These are phyloP conservation scores for Solanum pennellii DNA, from an alignment of 257 asterid species.

Conservation along the genomic window DNA sequence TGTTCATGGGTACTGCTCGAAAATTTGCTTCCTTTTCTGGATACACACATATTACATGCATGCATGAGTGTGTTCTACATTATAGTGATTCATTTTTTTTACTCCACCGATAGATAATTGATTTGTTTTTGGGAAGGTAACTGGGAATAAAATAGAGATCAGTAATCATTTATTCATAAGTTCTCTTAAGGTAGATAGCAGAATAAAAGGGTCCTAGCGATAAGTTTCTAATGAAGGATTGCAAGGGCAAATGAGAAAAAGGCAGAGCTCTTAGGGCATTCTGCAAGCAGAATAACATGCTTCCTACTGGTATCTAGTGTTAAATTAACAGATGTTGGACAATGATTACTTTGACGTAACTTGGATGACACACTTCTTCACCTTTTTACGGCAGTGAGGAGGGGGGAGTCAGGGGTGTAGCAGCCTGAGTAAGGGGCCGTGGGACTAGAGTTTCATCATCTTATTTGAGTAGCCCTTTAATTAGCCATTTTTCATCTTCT, in stretches of 20 bases:
- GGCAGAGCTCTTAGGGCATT: background rate
- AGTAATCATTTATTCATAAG: background rate
- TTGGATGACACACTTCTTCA: background rate
- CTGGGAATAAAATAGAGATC: background rate
- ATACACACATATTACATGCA: background rate
- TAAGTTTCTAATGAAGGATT: background rate
- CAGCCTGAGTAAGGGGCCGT: background rate
- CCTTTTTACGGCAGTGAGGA: background rate
- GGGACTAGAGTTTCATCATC: background rate
- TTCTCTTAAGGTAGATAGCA: background rate
- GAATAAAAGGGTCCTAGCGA: background rate
- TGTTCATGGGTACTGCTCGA: slow-evolving; percentile 56
- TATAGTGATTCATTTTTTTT: background rate
- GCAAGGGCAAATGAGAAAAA: background rate
- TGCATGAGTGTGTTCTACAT: background rate
- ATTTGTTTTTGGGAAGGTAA: background rate
- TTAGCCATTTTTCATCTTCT: background rate
- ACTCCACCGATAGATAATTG: background rate
- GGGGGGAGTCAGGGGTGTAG: background rate
- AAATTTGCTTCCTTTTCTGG: background rate
- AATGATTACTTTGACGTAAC: background rate
- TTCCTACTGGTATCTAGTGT: background rate
- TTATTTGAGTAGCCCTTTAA: background rate
- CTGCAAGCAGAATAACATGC: background rate
- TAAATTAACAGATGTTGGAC: background rate